Evolutionary conservation across 2,329 filamentous ascomycete species (phyloP), one percentile per base, ranked within the genome.

Genomic region (Trichoderma guizhouense): DNA sequence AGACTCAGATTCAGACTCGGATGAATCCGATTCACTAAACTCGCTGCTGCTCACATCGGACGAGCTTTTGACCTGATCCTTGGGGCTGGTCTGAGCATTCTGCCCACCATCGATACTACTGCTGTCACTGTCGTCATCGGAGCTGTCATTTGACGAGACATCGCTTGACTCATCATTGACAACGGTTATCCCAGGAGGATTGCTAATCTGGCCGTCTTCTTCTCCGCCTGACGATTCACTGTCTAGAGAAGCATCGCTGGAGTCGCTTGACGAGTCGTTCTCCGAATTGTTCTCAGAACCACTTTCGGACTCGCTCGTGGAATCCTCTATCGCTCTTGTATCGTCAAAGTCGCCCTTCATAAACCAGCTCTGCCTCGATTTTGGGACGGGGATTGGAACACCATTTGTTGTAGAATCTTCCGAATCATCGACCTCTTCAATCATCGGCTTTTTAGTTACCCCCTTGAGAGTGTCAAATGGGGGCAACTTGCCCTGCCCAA

Each of bases 391-490:
- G 7, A 47, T 53, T 18, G 53, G 28, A 15, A 30, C 55, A 15
- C 61, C 61, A 18, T 66, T 62, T 6, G 36, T 24, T 26, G 21
- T 24, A 26, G 71, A 55, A 8, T 64, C 30, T 36, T 34, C 67
- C 6, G 55, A 67, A 24, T 70, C 71, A 15, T 67, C 63, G 11
- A 69, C 21, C n/a, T 73, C 76, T 63, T 77, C 73, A 2, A 82
- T 82, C 7, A 82, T 75, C 5, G 79, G 80, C 14, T 77, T 75
- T 60, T 32, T 60, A 21, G 18, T 18, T 34, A 30, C 21, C 21
- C 26, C 11, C 6, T 39, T 32, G 15, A 26, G 4, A 36, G 12
- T 15, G 0, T 51, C 15, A n/a, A 60, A 14, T 3, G 57, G 8
- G 5, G 57, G 32, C 3, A 32, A 21, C 8, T 34, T 34, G 8